phyloP scores from a whole-genome alignment of 345 rosid genomes.

The Boechera retrofracta region DNA sequence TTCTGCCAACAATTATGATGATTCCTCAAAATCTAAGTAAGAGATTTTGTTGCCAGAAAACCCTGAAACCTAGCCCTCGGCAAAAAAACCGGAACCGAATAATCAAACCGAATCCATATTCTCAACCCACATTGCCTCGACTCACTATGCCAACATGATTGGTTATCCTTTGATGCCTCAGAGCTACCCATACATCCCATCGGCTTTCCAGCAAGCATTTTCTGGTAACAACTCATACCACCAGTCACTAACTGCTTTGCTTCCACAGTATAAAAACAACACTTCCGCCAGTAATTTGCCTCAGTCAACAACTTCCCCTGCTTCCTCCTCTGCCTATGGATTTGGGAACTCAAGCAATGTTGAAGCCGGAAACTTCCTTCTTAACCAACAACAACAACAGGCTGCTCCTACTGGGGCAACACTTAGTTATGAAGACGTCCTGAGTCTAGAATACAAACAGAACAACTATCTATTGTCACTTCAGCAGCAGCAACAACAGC shows the following conservation, averaged over 20 bases:
- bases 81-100: no score
- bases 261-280: constrained; percentile 84
- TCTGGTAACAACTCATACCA: constrained; percentile 79
- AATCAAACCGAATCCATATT: constrained; percentile 53
- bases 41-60: constrained; percentile 66
- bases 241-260: constrained; percentile 78
- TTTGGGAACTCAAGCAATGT: constrained; percentile 71
- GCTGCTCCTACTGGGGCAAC: constrained; percentile 65
- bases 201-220: constrained; percentile 82
- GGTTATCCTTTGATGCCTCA: constrained; percentile 85
- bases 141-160: constrained; percentile 82
- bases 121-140: constrained; percentile 79
- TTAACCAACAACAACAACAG: constrained; percentile 57
- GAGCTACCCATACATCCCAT: constrained; percentile 84
- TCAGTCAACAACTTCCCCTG: constrained; percentile 67
- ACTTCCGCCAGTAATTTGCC: constrained; percentile 82
- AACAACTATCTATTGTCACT: constrained; percentile 66
- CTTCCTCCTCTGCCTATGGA: constrained; percentile 71
- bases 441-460: constrained; percentile 86
- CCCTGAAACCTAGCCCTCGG: no score
- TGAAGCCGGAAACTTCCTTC: constrained; percentile 73
- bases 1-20: constrained; percentile 59
- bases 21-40: constrained; percentile 59
- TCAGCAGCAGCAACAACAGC: constrained; percentile 58
- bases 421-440: constrained; percentile 71